These are phyloP conservation scores for Jimgerdemannia lactiflua DNA, from an alignment of 192 early-diverging fungal species.

Conservation along the genomic window DNA sequence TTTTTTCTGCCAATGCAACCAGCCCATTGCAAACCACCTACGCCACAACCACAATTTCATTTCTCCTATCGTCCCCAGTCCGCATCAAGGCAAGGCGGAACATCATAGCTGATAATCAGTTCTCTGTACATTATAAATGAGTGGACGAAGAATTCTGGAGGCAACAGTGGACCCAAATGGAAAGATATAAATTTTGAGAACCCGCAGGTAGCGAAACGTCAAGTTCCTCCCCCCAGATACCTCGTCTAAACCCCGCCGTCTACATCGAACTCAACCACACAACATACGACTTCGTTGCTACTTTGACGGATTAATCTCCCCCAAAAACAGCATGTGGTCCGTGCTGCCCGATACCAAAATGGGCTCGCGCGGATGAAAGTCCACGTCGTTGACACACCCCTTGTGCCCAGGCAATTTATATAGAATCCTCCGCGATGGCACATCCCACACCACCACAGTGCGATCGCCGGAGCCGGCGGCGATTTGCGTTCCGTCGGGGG, in stretches of 20 bases:
- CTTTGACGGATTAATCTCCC: constrained; percentile 67
- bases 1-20: no score
- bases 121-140: no score
- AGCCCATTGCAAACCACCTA: no score
- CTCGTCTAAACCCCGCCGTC: not conserved
- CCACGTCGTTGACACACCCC: constrained; percentile 90
- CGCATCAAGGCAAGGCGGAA: no score
- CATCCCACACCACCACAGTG: constrained; percentile 89
- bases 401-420: constrained; percentile 97
- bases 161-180: no score
- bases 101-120: no score
- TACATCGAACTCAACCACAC: not conserved
- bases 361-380: constrained; percentile 88
- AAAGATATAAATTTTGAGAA: no score
- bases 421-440: constrained; percentile 69
- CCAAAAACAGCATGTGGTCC: constrained; percentile 88
- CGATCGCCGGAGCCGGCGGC: constrained; percentile 87
- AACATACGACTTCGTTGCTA: not conserved
- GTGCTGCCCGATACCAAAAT: constrained; percentile 83
- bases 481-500: constrained; percentile 78
- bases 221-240: not conserved
- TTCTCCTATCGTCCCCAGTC: no score
- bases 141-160: no score
- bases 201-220: no score
- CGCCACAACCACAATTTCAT: no score